Evolutionary conservation across 2,329 filamentous ascomycete genomes (phyloP), one percentile per base, ranked within the genome.

Genomic region (Aspergillus pseudoglaucus): DNA sequence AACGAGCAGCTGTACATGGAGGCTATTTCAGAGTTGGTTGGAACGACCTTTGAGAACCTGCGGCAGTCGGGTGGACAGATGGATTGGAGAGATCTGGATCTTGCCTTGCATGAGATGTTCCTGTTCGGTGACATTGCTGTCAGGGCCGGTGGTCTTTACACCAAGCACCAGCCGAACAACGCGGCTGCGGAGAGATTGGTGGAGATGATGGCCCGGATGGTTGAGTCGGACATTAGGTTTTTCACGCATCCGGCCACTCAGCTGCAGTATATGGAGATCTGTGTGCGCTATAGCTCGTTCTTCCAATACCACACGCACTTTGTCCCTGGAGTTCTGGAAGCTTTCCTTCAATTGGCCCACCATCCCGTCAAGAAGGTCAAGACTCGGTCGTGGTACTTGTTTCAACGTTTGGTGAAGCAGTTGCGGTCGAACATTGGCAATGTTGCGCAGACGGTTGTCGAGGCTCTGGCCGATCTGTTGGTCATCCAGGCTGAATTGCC

Each of bases 261-360:
- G 54, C 77, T 98, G 18, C 90, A 96, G 70, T 98, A 95, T 64
- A 96, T 98, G 90, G 93, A 98, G 67, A 95, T 95, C 32, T 95
- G 90, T 66, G 90, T 95, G 47, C 85, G 93, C 44, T 98, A 98
- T 70, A 88, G 85, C 64, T 81, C 84, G 23, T 95, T 96, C 67
- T 97, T 98, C 64, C 90, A 97, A 63, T 82, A 83, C 47, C 87
- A 95, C 62, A 78, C 83, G 25, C 77, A 85, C 18, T 84, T 88
- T 51, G 94, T 97, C 44, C 88, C 88, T 2, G 85, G 84, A 54
- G 89, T 93, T 1, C 77, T 98, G 38, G 90, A 96, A 61, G 90
- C 86, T 63, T 97, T 98, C 67, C 88, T 98, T 41, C 82, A 84
- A 10, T 80, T 96, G 42, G 88, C 93, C 3, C 94, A 97, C 62